phyloP scores from a whole-genome alignment of 148 eudicot genomes.

The Hydrangea macrophylla region DNA sequence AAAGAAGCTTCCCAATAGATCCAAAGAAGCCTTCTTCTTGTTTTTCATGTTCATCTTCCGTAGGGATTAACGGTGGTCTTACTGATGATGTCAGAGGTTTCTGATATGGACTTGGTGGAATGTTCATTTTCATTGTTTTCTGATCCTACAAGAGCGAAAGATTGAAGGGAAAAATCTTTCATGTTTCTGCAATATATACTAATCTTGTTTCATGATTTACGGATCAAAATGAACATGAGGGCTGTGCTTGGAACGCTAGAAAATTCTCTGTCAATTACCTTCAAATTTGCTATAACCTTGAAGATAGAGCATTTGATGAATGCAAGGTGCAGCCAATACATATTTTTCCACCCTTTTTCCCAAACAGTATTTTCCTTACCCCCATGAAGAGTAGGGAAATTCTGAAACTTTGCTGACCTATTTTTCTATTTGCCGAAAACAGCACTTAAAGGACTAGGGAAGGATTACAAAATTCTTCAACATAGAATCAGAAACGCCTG shows the following conservation, averaged over 20 bases:
- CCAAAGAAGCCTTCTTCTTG: slow-evolving; percentile 75
- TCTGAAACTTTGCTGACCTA: not conserved
- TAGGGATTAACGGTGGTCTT: slow-evolving; percentile 77
- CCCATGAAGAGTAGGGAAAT: not conserved
- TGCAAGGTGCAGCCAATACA: not conserved
- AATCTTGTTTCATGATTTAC: not conserved
- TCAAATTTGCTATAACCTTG: not conserved
- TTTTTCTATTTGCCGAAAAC: not conserved
- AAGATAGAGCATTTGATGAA: not conserved
- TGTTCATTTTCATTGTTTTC: slow-evolving; percentile 25
- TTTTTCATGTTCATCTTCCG: slow-evolving; percentile 67
- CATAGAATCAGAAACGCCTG: too few species aligned
- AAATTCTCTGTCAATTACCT: not conserved
- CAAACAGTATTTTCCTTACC: not conserved
- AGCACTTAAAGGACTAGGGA: not conserved
- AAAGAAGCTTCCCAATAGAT: slow-evolving; percentile 56
- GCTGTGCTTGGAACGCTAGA: not conserved
- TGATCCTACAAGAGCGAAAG: slow-evolving; percentile 39
- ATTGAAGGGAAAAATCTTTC: not conserved
- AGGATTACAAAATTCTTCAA: not conserved
- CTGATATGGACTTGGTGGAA: slow-evolving; percentile 37
- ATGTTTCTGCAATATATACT: not conserved
- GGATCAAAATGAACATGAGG: not conserved
- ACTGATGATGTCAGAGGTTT: slow-evolving; percentile 49
- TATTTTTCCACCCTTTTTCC: not conserved